Evolutionary conservation across 2,329 filamentous ascomycete species (phyloP).

Genomic region (Apiospora koreana): DNA sequence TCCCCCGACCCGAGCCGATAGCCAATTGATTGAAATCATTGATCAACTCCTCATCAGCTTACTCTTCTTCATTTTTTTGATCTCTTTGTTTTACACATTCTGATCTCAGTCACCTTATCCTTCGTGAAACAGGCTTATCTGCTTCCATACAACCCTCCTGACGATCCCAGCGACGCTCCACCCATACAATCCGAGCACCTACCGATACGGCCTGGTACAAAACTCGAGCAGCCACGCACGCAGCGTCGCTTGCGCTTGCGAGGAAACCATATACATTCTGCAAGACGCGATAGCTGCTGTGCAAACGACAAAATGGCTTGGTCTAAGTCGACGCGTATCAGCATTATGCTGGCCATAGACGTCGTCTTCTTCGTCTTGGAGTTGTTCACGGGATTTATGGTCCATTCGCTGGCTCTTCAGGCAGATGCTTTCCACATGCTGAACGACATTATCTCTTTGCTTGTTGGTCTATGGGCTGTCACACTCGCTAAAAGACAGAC

Average conservation of each 20-base stretch:
- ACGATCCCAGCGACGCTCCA: background rate
- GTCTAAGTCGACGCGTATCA: slow-evolving; percentile 90
- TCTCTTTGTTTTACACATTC: background rate
- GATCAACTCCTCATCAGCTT: background rate
- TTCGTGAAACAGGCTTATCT: background rate
- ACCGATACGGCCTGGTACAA: background rate
- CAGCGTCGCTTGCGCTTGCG: slow-evolving; percentile 1
- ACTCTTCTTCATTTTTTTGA: background rate
- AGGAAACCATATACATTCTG: background rate
- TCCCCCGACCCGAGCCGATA: background rate
- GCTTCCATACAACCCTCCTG: background rate
- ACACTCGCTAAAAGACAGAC: slow-evolving; percentile 81
- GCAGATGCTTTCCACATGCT: slow-evolving; percentile 99
- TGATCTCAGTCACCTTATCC: background rate
- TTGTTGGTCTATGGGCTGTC: slow-evolving; percentile 94
- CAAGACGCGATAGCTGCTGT: background rate
- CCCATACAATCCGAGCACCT: background rate
- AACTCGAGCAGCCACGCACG: background rate
- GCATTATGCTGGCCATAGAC: slow-evolving; percentile 91
- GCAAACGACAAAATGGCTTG: slow-evolving; percentile 65
- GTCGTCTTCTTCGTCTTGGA: slow-evolving; percentile 88
- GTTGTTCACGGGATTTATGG: slow-evolving; percentile 79
- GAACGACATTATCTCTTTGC: slow-evolving; percentile 94
- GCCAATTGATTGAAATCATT: background rate
- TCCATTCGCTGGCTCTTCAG: slow-evolving; percentile 89